Conservation (phyloP, 2,329 filamentous ascomycete species). For the Cercospora janseana region DNA sequence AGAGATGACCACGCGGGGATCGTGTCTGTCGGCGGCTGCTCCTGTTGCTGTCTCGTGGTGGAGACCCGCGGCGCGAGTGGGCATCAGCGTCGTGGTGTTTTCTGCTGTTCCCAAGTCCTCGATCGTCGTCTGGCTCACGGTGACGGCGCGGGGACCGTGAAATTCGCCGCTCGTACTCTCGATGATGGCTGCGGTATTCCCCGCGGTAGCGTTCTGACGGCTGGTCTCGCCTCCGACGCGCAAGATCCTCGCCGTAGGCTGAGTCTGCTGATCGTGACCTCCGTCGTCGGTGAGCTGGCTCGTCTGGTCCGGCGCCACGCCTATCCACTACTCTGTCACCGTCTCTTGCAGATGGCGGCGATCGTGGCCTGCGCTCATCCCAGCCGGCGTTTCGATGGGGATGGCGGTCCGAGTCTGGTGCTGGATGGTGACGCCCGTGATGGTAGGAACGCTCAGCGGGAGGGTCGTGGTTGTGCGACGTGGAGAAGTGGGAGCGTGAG, state of each 20-base stretch:
- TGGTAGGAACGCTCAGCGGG: conserved; percentile 18
- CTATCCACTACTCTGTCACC: conserved; percentile 27
- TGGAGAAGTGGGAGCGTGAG: conserved; percentile 13
- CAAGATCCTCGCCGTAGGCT: conserved; percentile 37
- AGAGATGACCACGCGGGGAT: conserved; percentile 20
- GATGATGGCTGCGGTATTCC: conserved; percentile 15
- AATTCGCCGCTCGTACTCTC: conserved; percentile 14
- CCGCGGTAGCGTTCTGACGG: conserved; percentile 34
- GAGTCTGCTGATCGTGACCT: conserved; percentile 44
- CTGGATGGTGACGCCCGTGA: conserved; percentile 24
- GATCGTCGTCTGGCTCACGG: conserved; percentile 5
- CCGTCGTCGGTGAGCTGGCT: conserved; percentile 40
- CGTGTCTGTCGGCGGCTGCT: conserved; percentile 22
- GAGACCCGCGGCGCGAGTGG: conserved; percentile 10
- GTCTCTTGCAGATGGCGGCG: conserved; percentile 32
- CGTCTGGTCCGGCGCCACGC: conserved; percentile 30
- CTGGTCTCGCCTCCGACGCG: conserved; percentile 30
- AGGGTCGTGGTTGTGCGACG: conserved; percentile 31
- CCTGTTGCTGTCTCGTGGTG: conserved; percentile 13
- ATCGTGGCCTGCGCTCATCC: conserved; percentile 36
- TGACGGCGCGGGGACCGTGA: conserved; percentile 28
- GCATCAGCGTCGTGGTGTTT: conserved; percentile 11
- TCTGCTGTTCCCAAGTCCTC: conserved; percentile 8
- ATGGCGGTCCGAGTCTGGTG: conserved; percentile 35
- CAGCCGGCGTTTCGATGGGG: conserved; percentile 26